Base-by-base conservation (phyloP, 352 stramenopile genomes). In the Globisporangium mamillatum region DNA sequence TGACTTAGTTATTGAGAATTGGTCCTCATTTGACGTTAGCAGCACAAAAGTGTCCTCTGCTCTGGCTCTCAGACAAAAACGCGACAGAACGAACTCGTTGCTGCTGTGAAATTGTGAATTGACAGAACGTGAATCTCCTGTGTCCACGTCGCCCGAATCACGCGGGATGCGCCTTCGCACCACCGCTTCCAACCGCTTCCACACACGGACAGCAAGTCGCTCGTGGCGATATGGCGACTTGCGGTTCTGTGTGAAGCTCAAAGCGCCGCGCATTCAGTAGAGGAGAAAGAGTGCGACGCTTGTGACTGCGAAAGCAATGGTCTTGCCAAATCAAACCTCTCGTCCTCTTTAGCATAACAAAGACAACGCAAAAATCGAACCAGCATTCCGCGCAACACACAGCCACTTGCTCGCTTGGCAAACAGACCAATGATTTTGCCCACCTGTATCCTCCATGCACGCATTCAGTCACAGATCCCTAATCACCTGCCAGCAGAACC, bases 81-180 rank as follows among this genome's bases (percentile, higher is more conserved):
- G 41, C 41, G 41, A 48, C 41, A n/a, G 12, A 44, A 18, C 41
- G 41, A 48, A 18, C 24, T 9, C 10, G 6, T 3, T 18, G n/a
- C 1, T 62, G 18, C 25, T 52, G 16, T 62, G 56, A 6, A 16
- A 58, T 20, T 18, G 10, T 63, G 34, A 25, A 34, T n/a, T 36
- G 57, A 60, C 54, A 22, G 12, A 9, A 6, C 10, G 7, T 60
- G 57, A 63, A 63, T 63, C 57, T 63, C 57, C 36, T 24, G 57
- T 14, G 7, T 63, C 57, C 57, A 63, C 57, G 34, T 63, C 57
- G 34, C 34, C 38, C n/a, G 57, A 53, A 53, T 63, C 57, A 63
- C 34, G 54, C 27, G 25, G 27, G 54, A 60, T 41, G 54, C 54
- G 18, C 27, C 18, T 18, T 48, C 20, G 18, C 25, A 14, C 27